phyloP scores from a whole-genome alignment of 169 alveolate genomes.

The Eimeria nieschulzi region DNA sequence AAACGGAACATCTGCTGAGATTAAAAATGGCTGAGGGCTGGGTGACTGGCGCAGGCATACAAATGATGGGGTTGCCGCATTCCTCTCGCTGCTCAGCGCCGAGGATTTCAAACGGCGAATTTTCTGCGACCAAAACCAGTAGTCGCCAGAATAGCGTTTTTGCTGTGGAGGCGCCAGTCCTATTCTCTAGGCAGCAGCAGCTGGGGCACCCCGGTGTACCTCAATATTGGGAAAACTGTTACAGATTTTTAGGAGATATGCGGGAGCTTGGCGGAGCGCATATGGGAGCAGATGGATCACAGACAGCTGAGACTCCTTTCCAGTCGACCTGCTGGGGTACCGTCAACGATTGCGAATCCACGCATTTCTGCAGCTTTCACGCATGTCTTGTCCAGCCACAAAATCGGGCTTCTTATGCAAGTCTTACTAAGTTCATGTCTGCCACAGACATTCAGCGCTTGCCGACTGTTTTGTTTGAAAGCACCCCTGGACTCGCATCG shows the following conservation, averaged over 20 bases:
- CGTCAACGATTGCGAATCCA: conserved; percentile 46
- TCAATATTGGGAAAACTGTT: too few relatives aligned
- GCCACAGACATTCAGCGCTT: not conserved
- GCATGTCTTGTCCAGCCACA: conserved; percentile 31
- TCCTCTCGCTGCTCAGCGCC: conserved; percentile 1
- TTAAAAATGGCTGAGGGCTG: conserved; percentile 56
- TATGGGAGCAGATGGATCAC: not conserved
- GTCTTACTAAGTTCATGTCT: not conserved
- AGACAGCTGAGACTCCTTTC: not conserved
- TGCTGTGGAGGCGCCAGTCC: too few relatives aligned
- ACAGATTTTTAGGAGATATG: too few relatives aligned
- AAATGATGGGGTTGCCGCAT: conserved; percentile 7
- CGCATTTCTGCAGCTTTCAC: conserved; percentile 48
- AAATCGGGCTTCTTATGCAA: conserved; percentile 34
- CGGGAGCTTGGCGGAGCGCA: too few relatives aligned
- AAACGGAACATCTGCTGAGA: conserved; percentile 20
- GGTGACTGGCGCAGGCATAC: conserved; percentile 50
- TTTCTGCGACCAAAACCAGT: not conserved
- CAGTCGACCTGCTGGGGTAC: conserved; percentile 41
- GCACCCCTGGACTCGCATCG: not conserved
- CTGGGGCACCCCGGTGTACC: too few relatives aligned
- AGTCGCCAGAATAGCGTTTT: too few relatives aligned
- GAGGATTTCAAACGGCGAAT: conserved; percentile 28
- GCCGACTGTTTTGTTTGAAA: conserved; percentile 12
- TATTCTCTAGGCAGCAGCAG: too few relatives aligned